phyloP scores from a whole-genome alignment of 345 rosid species.

The Sisymbrium irio region DNA sequence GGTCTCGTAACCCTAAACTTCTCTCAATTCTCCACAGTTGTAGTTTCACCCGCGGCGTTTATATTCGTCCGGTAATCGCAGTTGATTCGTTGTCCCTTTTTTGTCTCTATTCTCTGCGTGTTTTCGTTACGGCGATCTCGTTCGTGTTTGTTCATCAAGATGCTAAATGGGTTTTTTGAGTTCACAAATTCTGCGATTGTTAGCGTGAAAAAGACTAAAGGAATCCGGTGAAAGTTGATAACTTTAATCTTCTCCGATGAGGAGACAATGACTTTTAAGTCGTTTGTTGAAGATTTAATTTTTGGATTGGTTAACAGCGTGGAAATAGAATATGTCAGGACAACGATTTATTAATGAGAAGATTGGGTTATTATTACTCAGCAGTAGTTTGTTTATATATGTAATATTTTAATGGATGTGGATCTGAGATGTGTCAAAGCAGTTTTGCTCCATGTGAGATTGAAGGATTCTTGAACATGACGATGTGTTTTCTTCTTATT shows the following conservation, averaged over 20 bases:
- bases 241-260: not conserved
- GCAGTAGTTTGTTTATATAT: not conserved
- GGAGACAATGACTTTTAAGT: not conserved
- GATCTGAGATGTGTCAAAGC: slow-evolving; percentile 8
- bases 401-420: not conserved
- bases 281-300: not conserved
- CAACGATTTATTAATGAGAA: not conserved
- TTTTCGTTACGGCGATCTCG: too few relatives aligned
- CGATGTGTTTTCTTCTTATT: not conserved
- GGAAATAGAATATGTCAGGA: not conserved
- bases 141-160: too few relatives aligned
- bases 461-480: slow-evolving; percentile 15
- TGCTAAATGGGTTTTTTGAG: too few relatives aligned
- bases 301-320: not conserved
- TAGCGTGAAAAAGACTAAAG: too few relatives aligned
- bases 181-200: too few relatives aligned
- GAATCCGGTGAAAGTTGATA: not conserved
- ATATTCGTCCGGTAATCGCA: too few relatives aligned
- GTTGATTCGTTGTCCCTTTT: too few relatives aligned
- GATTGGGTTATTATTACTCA: not conserved
- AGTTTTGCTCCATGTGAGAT: slow-evolving; percentile 7
- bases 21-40: too few relatives aligned
- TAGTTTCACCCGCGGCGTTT: too few relatives aligned
- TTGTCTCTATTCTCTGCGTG: too few relatives aligned
- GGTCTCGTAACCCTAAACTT: too few relatives aligned